These are phyloP conservation scores for Penstemon davidsonii DNA, from an alignment of 257 asterid species.

Conservation along the genomic window DNA sequence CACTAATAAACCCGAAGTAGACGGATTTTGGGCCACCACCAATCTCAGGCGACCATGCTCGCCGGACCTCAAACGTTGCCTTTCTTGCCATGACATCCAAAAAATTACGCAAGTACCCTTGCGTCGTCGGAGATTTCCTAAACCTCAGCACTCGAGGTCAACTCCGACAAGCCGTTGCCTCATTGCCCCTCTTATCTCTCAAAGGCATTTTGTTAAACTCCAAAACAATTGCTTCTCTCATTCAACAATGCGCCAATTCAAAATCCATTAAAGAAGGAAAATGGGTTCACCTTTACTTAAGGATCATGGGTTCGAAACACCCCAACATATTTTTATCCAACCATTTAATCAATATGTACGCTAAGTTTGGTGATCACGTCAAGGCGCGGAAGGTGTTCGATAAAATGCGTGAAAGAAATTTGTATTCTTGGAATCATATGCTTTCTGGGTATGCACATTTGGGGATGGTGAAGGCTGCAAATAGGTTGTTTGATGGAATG, in stretches of 20 bases:
- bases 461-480: slow-evolving; percentile 64
- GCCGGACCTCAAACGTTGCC: slow-evolving; percentile 56
- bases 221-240: slow-evolving; percentile 45
- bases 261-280: slow-evolving; percentile 49
- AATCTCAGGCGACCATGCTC: slow-evolving; percentile 38
- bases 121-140: slow-evolving; percentile 42
- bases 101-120: slow-evolving; percentile 34
- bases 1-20: background rate
- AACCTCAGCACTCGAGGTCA: slow-evolving; percentile 52
- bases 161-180: slow-evolving; percentile 56
- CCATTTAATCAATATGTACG: slow-evolving; percentile 66
- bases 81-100: slow-evolving; percentile 51
- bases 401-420: slow-evolving; percentile 55
- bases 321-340: slow-evolving; percentile 58
- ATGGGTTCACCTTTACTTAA: slow-evolving; percentile 58
- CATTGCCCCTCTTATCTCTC: slow-evolving; percentile 46
- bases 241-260: slow-evolving; percentile 49
- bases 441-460: slow-evolving; percentile 66
- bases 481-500: slow-evolving; percentile 64
- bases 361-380: slow-evolving; percentile 62
- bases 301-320: slow-evolving; percentile 54
- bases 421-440: slow-evolving; percentile 89
- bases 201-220: slow-evolving; percentile 57
- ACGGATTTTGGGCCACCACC: background rate
- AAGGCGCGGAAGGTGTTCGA: slow-evolving; percentile 75